Evolutionary conservation across 2,329 filamentous ascomycete species (phyloP).

Genomic region (Didymellaceae sp.): DNA sequence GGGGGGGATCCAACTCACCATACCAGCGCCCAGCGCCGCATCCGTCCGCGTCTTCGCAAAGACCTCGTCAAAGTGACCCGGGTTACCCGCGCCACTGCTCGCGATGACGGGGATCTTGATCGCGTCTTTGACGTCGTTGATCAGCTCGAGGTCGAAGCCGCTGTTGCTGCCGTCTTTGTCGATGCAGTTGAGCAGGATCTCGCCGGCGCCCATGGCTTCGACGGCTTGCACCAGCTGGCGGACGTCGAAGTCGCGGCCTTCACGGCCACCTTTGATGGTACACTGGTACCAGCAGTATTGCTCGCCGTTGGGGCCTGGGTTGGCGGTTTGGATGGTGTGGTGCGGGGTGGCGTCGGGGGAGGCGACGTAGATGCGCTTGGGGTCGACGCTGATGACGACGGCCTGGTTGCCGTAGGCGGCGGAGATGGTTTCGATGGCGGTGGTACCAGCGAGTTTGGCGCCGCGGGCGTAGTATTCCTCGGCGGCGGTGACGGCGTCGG

Average conservation of each 20-base stretch:
- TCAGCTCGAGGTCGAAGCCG: slow-evolving; percentile 92
- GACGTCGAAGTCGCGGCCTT: slow-evolving; percentile 93
- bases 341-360: slow-evolving; percentile 72
- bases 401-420: slow-evolving; percentile 94
- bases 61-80: slow-evolving; percentile 87
- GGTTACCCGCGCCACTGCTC: slow-evolving; percentile 87
- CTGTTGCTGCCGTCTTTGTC: slow-evolving; percentile 94
- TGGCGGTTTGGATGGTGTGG: slow-evolving; percentile 75
- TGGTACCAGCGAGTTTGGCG: slow-evolving; percentile 74
- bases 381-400: slow-evolving; percentile 94
- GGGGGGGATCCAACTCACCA: too few relatives aligned
- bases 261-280: slow-evolving; percentile 92
- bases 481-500: slow-evolving; percentile 89
- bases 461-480: slow-evolving; percentile 84
- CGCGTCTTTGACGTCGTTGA: slow-evolving; percentile 83
- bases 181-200: slow-evolving; percentile 96
- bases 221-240: slow-evolving; percentile 86
- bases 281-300: slow-evolving; percentile 94
- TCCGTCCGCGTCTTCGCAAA: slow-evolving; percentile 86
- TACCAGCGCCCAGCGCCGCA: slow-evolving; percentile 91
- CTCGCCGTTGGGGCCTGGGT: slow-evolving; percentile 77
- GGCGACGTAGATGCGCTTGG: slow-evolving; percentile 84
- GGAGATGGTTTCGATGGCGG: slow-evolving; percentile 95
- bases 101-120: slow-evolving; percentile 94
- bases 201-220: slow-evolving; percentile 93